Conservation (phyloP, 371 early-diverging fungal genomes). For the Lichtheimia ornata region DNA sequence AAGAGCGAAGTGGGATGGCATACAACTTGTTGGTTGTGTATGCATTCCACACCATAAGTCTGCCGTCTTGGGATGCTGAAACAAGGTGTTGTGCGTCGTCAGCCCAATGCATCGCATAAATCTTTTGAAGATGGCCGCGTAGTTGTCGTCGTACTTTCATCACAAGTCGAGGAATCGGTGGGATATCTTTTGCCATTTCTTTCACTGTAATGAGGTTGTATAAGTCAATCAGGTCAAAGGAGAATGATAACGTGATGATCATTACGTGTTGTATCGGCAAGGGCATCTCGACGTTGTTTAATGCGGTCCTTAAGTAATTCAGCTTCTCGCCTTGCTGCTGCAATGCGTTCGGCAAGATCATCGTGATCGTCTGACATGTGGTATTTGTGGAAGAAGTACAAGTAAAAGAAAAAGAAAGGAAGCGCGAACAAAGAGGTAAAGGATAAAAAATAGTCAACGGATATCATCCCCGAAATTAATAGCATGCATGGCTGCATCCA, state of each 20-base stretch:
- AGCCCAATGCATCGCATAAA: slow-evolving; percentile 98
- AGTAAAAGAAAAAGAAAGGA: slow-evolving; percentile 1
- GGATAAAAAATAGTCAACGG: neutral
- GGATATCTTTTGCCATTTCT: slow-evolving; percentile 64
- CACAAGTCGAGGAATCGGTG: slow-evolving; percentile 84
- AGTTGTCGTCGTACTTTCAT: slow-evolving; percentile 95
- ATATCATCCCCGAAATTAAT: too few relatives aligned
- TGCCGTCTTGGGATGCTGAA: slow-evolving; percentile 97
- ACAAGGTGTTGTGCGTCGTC: slow-evolving; percentile 93
- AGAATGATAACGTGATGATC: neutral
- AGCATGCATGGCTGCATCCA: too few relatives aligned
- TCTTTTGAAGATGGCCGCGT: slow-evolving; percentile 96
- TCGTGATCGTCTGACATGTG: slow-evolving; percentile 15
- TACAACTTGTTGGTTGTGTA: slow-evolving; percentile 96
- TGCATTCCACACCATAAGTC: slow-evolving; percentile 97
- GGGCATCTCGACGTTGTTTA: slow-evolving; percentile 86
- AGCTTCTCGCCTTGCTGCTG: slow-evolving; percentile 90
- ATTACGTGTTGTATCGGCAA: slow-evolving; percentile 94
- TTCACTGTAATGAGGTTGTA: slow-evolving; percentile 17
- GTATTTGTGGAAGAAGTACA: neutral
- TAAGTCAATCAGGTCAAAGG: too few relatives aligned
- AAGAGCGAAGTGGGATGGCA: slow-evolving; percentile 95
- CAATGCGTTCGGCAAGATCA: slow-evolving; percentile 87
- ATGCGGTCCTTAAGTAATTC: slow-evolving; percentile 94
- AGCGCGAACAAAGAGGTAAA: slow-evolving; percentile 6